Conservation (phyloP, 164 flowering plant species). For the Sextonia rubra region DNA sequence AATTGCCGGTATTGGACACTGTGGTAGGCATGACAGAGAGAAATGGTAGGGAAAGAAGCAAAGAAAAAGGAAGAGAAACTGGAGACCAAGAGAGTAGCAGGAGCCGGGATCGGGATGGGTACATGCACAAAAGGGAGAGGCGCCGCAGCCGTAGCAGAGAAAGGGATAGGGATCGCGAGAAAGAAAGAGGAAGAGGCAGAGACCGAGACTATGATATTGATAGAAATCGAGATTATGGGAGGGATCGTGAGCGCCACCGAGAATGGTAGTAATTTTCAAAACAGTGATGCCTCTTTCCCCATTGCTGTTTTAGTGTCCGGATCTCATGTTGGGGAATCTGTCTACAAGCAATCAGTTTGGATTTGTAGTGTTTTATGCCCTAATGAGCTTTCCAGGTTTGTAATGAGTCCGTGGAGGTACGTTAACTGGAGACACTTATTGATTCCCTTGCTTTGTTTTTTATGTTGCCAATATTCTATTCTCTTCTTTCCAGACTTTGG, state of each 20-base stretch:
- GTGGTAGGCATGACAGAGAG: slow-evolving; percentile 42
- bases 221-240: slow-evolving; percentile 48
- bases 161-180: slow-evolving; percentile 43
- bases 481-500: too few relatives aligned
- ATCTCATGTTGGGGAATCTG: neutral
- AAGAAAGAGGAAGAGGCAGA: slow-evolving; percentile 36
- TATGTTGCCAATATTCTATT: neutral
- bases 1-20: neutral
- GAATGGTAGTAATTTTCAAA: slow-evolving; percentile 16
- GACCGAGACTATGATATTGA: slow-evolving; percentile 41
- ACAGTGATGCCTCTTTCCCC: neutral
- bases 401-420: neutral
- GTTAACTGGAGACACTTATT: neutral
- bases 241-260: slow-evolving; percentile 46
- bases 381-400: neutral
- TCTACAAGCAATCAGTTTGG: neutral
- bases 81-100: slow-evolving; percentile 42
- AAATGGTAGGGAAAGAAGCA: slow-evolving; percentile 69
- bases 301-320: neutral
- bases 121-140: slow-evolving; percentile 39
- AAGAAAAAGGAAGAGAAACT: slow-evolving; percentile 55
- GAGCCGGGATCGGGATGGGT: slow-evolving; percentile 32
- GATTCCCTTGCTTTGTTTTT: neutral
- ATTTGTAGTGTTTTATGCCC: neutral
- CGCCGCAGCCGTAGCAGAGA: slow-evolving; percentile 49